A percentile compares a stretch with the other conserved stretches of the same genome.
These are phyloP conservation scores for Heritiera fomes DNA, from an alignment of 345 rosid species.

Conservation along the genomic window DNA sequence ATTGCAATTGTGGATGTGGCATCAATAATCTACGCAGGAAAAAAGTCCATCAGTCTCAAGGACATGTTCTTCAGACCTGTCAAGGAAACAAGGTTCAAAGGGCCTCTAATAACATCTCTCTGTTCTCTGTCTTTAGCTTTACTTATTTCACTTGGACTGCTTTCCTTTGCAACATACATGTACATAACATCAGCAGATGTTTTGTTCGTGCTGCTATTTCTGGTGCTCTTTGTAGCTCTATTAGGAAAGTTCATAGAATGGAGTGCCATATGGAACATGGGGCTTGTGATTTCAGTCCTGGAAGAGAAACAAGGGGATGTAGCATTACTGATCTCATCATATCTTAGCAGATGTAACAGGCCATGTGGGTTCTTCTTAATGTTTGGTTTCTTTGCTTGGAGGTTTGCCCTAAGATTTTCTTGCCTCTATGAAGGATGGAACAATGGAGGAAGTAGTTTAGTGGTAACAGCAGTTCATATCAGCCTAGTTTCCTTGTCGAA, in stretches of 20 bases:
- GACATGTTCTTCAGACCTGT: constrained; percentile 22
- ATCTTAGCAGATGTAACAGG: constrained; percentile 35
- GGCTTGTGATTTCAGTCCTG: constrained; percentile 19
- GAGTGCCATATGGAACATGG: constrained; percentile 43
- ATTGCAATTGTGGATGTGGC: constrained; percentile 3
- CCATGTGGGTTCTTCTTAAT: constrained; percentile 23
- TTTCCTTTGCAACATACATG: constrained; percentile 17
- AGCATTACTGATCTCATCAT: constrained; percentile 27
- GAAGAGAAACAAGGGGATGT: constrained; percentile 42
- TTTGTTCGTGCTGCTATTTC: constrained; percentile 1
- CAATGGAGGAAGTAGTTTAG: constrained; percentile 2
- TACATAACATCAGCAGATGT: background rate
- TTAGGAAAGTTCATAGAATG: constrained; percentile 25
- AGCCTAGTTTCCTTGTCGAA: constrained; percentile 15
- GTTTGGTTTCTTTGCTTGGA: constrained; percentile 26
- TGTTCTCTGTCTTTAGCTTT: constrained; percentile 21
- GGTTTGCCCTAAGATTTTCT: constrained; percentile 22
- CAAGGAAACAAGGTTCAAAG: constrained; percentile 28
- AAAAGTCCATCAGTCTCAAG: constrained; percentile 21
- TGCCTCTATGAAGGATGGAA: constrained; percentile 22
- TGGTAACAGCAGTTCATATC: constrained; percentile 1
- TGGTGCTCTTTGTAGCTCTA: constrained; percentile 9
- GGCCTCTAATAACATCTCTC: constrained; percentile 29
- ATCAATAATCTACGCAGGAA: background rate
- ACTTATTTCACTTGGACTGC: background rate